These are phyloP conservation scores for Ambrosia artemisiifolia DNA, from an alignment of 129 eudicot species.

Conservation along the genomic window DNA sequence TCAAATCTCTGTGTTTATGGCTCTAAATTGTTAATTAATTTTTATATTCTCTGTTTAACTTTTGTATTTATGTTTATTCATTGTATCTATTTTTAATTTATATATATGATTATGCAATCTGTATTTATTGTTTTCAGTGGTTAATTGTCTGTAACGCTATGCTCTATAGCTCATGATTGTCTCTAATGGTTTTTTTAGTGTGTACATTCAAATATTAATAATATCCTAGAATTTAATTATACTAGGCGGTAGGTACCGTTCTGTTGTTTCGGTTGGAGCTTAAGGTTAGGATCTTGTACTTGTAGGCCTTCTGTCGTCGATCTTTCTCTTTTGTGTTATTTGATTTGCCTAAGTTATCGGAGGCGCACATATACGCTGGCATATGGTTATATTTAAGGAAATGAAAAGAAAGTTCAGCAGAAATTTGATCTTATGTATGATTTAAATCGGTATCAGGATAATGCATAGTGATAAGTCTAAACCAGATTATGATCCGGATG, in stretches of 20 bases:
- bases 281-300: too few relatives aligned
- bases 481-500: neutral
- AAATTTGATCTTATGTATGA: neutral
- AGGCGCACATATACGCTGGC: too few relatives aligned
- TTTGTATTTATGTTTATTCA: neutral
- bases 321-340: too few relatives aligned
- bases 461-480: neutral
- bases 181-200: neutral
- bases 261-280: too few relatives aligned
- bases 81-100: neutral
- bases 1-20: neutral
- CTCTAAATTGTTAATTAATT: neutral
- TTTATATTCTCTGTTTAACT: neutral
- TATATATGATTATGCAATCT: neutral
- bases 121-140: neutral
- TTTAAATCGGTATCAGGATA: neutral
- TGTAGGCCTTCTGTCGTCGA: too few relatives aligned
- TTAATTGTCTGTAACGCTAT: slow-evolving; percentile 4
- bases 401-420: neutral
- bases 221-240: neutral
- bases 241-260: too few relatives aligned
- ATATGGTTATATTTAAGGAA: too few relatives aligned
- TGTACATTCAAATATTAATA: neutral
- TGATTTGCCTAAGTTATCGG: too few relatives aligned
- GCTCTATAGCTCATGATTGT: neutral